Evolutionary conservation across 192 early-diverging fungal species (phyloP), one percentile per base, ranked within the genome.

Genomic region (Linderina pennispora): DNA sequence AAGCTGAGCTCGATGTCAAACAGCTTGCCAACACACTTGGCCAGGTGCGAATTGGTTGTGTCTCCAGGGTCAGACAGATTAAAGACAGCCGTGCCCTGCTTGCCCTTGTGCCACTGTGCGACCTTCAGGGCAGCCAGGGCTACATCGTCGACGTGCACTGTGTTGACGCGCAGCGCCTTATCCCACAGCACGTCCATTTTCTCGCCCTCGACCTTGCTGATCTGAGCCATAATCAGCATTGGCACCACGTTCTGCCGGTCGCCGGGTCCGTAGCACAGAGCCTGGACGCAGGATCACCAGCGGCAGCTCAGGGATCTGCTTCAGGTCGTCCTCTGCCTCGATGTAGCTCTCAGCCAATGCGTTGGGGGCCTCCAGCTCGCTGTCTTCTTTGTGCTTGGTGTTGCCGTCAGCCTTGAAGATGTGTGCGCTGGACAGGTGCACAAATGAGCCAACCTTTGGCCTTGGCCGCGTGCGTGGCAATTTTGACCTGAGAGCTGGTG

Each of bases 171-270:
- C 31, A 97, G 57, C 44, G 88, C 89, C 49, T 88, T 88, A 23
- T 85, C 89, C 95, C 95, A 98, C 34, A 98, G 67, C 32, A 94
- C 78, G 23, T 88, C 88, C 95, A 98, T 97, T 50, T 87, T 82
- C 59, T 93, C 86, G 25, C 81, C 75, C 19, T 84, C 50, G 19
- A 81, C 78, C 34, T 85, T 62, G 65, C 94, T 95, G 11, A 98
- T 84, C 35, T 89, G 85, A 41, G 91, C 95, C 36, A 87, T 86
- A 28, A 98, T 92, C 50, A 98, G 67, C 49, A 93, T 87, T 23
- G 95, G 91, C 23, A 91, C 94, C 82, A 61, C 55, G 39, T 52
- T 54, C 33, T 58, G 50, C 16, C 58, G 43, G 48, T 94, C 92
- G 15, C 82, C 84, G 1, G 81, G 68, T 17, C 95, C 95, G 50